Evolutionary conservation across 2,329 filamentous ascomycete species (phyloP).

Genomic region (Xenosphaeropsis pyriputrescens): DNA sequence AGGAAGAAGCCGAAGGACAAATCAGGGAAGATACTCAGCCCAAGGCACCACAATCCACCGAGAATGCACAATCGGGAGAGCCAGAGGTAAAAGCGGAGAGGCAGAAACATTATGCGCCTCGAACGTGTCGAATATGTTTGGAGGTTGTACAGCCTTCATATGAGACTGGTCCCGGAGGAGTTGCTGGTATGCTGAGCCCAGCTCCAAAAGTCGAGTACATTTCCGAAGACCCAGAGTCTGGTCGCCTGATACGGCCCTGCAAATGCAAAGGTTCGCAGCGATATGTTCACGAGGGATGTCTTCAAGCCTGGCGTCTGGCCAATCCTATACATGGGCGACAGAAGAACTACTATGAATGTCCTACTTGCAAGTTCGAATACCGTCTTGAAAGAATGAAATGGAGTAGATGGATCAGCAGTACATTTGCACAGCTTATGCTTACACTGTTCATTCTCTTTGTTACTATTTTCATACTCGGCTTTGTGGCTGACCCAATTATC

Average conservation of each 20-base stretch:
- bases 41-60: slow-evolving; percentile 3
- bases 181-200: slow-evolving; percentile 40
- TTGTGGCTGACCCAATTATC: slow-evolving; percentile 84
- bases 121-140: slow-evolving; percentile 81
- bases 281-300: slow-evolving; percentile 87
- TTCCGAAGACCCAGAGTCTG: slow-evolving; percentile 58
- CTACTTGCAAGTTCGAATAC: slow-evolving; percentile 77
- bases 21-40: too few species aligned
- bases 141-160: slow-evolving; percentile 52
- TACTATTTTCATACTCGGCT: slow-evolving; percentile 72
- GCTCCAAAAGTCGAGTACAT: slow-evolving; percentile 50
- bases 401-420: slow-evolving; percentile 55
- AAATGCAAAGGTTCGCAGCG: slow-evolving; percentile 85
- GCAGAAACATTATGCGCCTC: slow-evolving; percentile 44
- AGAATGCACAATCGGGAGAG: slow-evolving; percentile 2
- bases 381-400: slow-evolving; percentile 62
- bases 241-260: slow-evolving; percentile 77
- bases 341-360: slow-evolving; percentile 75
- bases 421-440: slow-evolving; percentile 49
- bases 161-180: slow-evolving; percentile 32
- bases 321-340: slow-evolving; percentile 41
- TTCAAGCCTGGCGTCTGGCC: slow-evolving; percentile 68
- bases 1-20: not conserved
- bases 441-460: slow-evolving; percentile 58
- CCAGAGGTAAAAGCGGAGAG: slow-evolving; percentile 9